These are phyloP conservation scores for Cladorrhinum sp. DNA, from an alignment of 2,329 filamentous ascomycete species.

Conservation along the genomic window DNA sequence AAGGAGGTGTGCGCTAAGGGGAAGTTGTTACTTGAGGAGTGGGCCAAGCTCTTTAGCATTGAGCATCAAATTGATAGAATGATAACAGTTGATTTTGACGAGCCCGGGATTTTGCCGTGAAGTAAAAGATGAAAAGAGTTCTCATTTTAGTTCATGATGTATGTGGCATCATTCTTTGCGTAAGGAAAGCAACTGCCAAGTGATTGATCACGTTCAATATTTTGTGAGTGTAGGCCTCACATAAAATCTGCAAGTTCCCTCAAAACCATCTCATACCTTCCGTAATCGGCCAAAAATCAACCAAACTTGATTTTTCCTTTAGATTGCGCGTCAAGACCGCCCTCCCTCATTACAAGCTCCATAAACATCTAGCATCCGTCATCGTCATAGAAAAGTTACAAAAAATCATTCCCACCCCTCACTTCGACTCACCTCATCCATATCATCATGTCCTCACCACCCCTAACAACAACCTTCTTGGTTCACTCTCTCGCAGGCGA, in stretches of 20 bases:
- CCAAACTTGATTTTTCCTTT: background rate
- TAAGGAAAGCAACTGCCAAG: background rate
- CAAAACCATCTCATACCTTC: background rate
- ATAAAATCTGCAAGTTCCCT: background rate
- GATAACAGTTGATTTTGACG: too few species aligned
- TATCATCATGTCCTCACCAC: constrained; percentile 7
- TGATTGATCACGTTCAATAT: background rate
- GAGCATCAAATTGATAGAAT: too few species aligned
- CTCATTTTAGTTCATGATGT: background rate
- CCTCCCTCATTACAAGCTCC: background rate
- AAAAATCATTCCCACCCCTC: background rate
- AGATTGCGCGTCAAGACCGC: background rate
- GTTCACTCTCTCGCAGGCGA: constrained; percentile 42
- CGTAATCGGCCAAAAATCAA: background rate
- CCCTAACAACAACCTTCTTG: constrained; percentile 37
- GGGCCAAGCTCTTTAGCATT: too few species aligned
- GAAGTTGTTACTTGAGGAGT: too few species aligned
- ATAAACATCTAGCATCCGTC: background rate
- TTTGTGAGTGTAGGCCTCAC: background rate
- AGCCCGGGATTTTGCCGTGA: too few species aligned
- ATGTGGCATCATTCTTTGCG: background rate
- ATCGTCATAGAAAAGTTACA: background rate
- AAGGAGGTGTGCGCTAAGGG: too few species aligned
- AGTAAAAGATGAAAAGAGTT: too few species aligned
- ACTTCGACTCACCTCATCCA: background rate